A percentile compares a stretch with the other conserved stretches of the same genome.
Conservation (phyloP, 495 filamentous ascomycete genomes). For the Tuber brumale region DNA sequence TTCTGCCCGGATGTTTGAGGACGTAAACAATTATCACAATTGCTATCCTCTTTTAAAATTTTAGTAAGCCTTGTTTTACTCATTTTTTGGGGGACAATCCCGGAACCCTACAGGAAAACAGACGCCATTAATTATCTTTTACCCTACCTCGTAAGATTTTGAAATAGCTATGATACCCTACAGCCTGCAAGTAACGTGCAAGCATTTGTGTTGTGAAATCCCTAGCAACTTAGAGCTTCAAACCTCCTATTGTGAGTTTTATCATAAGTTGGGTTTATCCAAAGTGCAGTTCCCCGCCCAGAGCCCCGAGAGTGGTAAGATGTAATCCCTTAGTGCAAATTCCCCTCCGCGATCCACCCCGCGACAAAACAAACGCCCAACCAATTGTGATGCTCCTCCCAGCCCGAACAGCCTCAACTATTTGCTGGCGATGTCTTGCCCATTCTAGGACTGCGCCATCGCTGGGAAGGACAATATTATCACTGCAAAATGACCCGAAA, state of each 20-base stretch:
- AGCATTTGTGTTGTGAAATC: background rate
- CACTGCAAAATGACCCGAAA: constrained; percentile 7
- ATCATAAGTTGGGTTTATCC: background rate
- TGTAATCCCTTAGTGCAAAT: background rate
- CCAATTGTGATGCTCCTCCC: constrained; percentile 14
- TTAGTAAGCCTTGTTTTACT: background rate
- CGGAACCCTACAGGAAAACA: background rate
- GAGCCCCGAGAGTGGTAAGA: background rate
- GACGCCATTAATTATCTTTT: background rate
- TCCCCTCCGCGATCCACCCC: background rate
- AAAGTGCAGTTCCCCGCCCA: background rate
- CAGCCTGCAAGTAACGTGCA: background rate
- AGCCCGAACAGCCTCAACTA: constrained; percentile 7
- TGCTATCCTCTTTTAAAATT: background rate
- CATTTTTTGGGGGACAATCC: background rate
- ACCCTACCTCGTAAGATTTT: background rate
- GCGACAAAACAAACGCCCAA: background rate
- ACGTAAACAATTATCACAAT: background rate
- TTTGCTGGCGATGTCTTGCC: constrained; percentile 15
- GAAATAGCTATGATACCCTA: background rate
- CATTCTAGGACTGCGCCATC: background rate
- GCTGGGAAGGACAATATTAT: background rate
- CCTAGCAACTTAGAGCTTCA: background rate
- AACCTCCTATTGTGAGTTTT: background rate
- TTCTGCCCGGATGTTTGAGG: background rate